Evolutionary conservation across 495 filamentous ascomycete genomes (phyloP), one percentile per base, ranked within the genome.

Genomic region (Xylaria intraflava): DNA sequence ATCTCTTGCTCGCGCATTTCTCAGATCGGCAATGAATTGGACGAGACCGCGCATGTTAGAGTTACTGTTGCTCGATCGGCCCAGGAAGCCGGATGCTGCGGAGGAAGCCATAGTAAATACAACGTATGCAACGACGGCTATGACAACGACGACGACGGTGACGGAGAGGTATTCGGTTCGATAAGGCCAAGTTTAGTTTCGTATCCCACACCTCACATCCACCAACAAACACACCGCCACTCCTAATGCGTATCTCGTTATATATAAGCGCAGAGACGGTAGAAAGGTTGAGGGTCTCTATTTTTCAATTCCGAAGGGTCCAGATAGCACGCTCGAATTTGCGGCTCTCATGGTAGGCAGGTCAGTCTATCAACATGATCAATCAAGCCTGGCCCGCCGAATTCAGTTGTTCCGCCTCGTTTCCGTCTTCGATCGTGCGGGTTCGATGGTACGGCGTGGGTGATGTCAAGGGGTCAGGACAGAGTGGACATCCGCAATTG

Each of bases 21-120:
- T 79, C 57, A 99, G 70, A 69, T 99, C 94, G 51, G 94, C 94
- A 64, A 99, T 97, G 77, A 99, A 99, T 70, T 96, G 92, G 24
- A 97, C 93, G 54, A 99, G 78, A 14, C 93, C 77, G 56, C 74
- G 84, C 87, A 91, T 91, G 49, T 88, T 89, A 41, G 86, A 82
- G 51, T 76, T 78, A 61, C 75, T 82, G 45, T 74, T 78, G 63
- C 70, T 76, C 46, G 79, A 81, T 49, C 81, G 78, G 72, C 80
- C 78, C 50, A 84, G 72, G 57, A 83, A 84, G 69, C 79, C 75
- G 62, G 70, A 66, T 19, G 73, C 71, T 24, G 72, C 75, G 42
- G 77, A 74, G 45, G 77, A 79, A 61, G 79, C 71, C 81, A 82
- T 79, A 35, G 53, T 68, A 64, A 8, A 57, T 8, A n/a, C 1